Conservation (phyloP, 2,329 filamentous ascomycete genomes). For the Emergomyces africanus region DNA sequence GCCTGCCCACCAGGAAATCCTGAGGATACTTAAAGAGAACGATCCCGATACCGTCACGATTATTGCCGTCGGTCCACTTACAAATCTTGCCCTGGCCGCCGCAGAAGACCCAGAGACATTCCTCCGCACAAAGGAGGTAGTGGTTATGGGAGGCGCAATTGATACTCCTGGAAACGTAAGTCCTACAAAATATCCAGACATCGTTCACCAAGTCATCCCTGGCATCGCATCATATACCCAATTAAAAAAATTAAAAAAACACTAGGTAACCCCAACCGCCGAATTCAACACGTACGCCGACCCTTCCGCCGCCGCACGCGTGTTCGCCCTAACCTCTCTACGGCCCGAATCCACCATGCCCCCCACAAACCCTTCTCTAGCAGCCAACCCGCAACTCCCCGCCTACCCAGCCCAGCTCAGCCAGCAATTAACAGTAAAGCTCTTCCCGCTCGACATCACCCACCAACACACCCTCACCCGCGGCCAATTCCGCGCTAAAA, state of each 20-base stretch:
- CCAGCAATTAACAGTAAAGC: constrained; percentile 50
- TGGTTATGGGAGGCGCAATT: constrained; percentile 90
- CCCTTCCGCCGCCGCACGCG: constrained; percentile 58
- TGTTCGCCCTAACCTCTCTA: constrained; percentile 64
- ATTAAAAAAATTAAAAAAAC: background rate
- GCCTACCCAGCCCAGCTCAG: constrained; percentile 54
- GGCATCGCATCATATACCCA: background rate
- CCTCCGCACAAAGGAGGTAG: constrained; percentile 74
- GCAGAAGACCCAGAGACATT: constrained; percentile 83
- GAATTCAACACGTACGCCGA: constrained; percentile 98
- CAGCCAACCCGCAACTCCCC: constrained; percentile 33
- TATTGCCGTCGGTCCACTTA: constrained; percentile 77
- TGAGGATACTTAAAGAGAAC: constrained; percentile 72
- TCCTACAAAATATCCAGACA: background rate
- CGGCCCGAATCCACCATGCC: constrained; percentile 72
- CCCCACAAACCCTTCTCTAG: constrained; percentile 30
- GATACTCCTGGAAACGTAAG: constrained; percentile 68
- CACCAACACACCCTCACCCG: constrained; percentile 53
- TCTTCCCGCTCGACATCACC: constrained; percentile 70
- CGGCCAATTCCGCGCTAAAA: constrained; percentile 44
- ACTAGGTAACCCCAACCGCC: constrained; percentile 56
- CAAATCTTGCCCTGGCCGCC: constrained; percentile 84
- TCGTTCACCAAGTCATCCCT: background rate
- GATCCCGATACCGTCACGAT: constrained; percentile 78
- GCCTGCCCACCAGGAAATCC: constrained; percentile 71